Evolutionary conservation across 2,329 filamentous ascomycete genomes (phyloP), one percentile per base, ranked within the genome.

Genomic region (Paecilomyces fulvus): DNA sequence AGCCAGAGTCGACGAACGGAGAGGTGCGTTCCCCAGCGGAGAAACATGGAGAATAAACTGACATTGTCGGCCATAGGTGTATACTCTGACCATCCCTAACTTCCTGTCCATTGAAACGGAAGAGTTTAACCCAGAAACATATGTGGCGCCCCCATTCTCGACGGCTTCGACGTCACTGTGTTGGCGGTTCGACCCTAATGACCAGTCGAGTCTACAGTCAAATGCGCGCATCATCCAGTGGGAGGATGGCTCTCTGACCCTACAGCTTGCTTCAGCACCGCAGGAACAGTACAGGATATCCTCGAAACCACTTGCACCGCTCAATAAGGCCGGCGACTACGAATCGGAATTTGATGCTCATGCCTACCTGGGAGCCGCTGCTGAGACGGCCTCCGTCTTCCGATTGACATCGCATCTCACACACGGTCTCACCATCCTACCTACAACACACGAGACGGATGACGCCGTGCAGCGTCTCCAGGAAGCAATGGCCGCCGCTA

Each of bases 141-240:
- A 86, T 68, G 79, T 82, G 64, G 78, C 79, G 49, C 84, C 83
- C 3, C 77, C 84, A 30, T 87, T 81, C 72, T 80, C 82, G 55
- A 85, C 83, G 10, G 84, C 85, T 43, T 79, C 83, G 55, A 83
- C 81, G 21, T 86, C 84, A 0, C 75, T 87, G 28, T 83, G 84
- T 64, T 87, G 84, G 84, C 81, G 85, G 53, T 80, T 80, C 63
- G 83, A 84, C 51, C 83, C 84, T n/a, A 79, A 78, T 1, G 75
- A 85, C 56, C 77, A 79, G 5, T 70, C 74, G 3, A 69, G 79
- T 37, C 72, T 86, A 12, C 84, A 88, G 65, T 86, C 83, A 6
- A 87, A 87, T 63, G 82, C 83, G 10, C 83, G 84, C 46, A 77
- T 87, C 53, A 76, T 87, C 52, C 79, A 81, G 60, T 88, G 85